phyloP scores from a whole-genome alignment of 352 stramenopile genomes.

The Pythium rhizo-oryzae region DNA sequence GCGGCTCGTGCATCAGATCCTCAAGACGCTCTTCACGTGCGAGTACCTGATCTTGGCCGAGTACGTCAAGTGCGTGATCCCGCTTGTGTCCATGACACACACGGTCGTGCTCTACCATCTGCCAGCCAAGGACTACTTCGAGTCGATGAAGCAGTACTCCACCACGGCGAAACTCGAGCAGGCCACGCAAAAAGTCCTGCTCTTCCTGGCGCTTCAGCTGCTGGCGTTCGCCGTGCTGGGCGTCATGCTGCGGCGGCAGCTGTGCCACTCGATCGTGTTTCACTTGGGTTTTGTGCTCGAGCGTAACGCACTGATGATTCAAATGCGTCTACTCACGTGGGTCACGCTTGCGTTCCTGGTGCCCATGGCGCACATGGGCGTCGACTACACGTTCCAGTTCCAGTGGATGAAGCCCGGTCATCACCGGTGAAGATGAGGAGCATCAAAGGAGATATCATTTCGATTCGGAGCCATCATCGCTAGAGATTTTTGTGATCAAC shows the following conservation, averaged over 20 bases:
- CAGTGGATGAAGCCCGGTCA: conserved; percentile 26
- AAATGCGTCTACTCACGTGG: conserved; percentile 35
- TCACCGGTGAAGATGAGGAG: neutral
- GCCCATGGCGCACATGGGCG: conserved; percentile 30
- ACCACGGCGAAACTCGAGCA: neutral
- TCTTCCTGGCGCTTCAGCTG: conserved; percentile 34
- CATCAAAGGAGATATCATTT: no score
- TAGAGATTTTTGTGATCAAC: neutral
- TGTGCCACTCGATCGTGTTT: conserved; percentile 32
- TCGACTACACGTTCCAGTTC: conserved; percentile 39
- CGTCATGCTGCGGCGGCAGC: conserved; percentile 17
- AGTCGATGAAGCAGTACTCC: conserved; percentile 21
- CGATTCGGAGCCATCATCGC: neutral
- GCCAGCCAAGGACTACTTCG: conserved; percentile 41
- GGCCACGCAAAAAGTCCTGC: conserved; percentile 17
- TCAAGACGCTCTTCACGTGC: conserved; percentile 32
- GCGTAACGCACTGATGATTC: conserved; percentile 35
- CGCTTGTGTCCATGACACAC: conserved; percentile 34
- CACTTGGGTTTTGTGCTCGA: conserved; percentile 43
- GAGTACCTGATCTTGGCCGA: conserved; percentile 44
- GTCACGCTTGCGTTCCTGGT: conserved; percentile 36
- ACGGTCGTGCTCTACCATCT: conserved; percentile 35
- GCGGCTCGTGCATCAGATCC: conserved; percentile 28
- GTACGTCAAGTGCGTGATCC: conserved; percentile 43
- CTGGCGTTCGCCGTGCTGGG: conserved; percentile 30